Conservation (phyloP, 768 basidiomycete genomes). For the Phylloporus sp. region DNA sequence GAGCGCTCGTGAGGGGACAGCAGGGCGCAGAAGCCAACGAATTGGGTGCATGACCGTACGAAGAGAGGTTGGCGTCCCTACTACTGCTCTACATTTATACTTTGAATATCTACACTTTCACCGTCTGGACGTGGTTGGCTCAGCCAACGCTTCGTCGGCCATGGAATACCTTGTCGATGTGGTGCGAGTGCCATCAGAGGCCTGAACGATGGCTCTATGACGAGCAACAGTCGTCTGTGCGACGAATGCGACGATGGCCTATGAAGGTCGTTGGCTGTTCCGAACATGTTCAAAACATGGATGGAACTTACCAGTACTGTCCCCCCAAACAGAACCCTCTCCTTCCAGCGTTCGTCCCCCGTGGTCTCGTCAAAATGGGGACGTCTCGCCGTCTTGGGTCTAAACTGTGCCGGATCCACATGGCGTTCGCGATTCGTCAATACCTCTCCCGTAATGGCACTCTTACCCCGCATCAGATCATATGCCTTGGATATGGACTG, state of each 20-base stretch:
- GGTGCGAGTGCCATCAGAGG: slow-evolving; percentile 1
- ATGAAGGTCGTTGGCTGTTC: not conserved
- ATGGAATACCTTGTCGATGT: slow-evolving; percentile 2
- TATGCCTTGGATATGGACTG: slow-evolving; percentile 68
- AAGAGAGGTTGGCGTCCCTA: too few species aligned
- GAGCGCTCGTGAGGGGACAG: slow-evolving; percentile 9
- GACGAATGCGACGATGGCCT: slow-evolving; percentile 34
- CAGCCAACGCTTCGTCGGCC: slow-evolving; percentile 22
- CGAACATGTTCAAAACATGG: not conserved
- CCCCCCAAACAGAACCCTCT: slow-evolving; percentile 52
- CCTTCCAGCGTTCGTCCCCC: slow-evolving; percentile 63
- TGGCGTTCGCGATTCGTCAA: slow-evolving; percentile 13
- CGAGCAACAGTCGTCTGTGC: slow-evolving; percentile 30
- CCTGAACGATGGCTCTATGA: slow-evolving; percentile 28
- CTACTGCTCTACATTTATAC: too few species aligned
- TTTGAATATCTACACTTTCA: too few species aligned
- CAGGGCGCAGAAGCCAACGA: not conserved
- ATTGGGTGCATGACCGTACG: too few species aligned
- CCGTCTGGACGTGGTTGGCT: slow-evolving; percentile 6
- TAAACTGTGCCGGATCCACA: slow-evolving; percentile 39
- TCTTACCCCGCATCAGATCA: slow-evolving; percentile 53
- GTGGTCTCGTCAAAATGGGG: slow-evolving; percentile 42
- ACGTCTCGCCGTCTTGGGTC: slow-evolving; percentile 33
- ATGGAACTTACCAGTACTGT: slow-evolving; percentile 42
- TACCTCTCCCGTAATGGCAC: slow-evolving; percentile 18